These are phyloP conservation scores for Blastobotrys arbuscula DNA, from an alignment of 1,139 yeast genomes.

Conservation along the genomic window DNA sequence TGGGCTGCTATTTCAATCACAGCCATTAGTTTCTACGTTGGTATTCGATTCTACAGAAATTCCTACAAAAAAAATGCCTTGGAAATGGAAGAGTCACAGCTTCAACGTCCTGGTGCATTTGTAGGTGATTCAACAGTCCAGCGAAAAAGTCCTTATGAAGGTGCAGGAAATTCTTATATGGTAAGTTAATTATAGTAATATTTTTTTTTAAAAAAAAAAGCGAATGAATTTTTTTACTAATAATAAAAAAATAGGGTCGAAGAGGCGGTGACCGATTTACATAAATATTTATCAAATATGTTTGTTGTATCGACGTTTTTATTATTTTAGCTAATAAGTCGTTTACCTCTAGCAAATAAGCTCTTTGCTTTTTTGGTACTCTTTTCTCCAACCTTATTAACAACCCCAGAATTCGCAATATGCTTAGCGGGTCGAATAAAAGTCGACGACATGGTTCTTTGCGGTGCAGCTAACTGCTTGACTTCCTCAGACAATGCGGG, in stretches of 20 bases:
- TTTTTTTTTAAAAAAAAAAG: background rate
- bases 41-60: constrained; percentile 12
- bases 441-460: constrained; percentile 24
- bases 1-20: constrained; percentile 29
- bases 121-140: constrained; percentile 31
- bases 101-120: constrained; percentile 33
- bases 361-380: constrained; percentile 33
- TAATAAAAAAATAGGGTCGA: constrained; percentile 19
- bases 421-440: constrained; percentile 25
- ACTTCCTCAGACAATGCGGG: constrained; percentile 26
- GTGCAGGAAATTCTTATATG: constrained; percentile 35
- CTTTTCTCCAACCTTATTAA: constrained; percentile 34
- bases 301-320: too few relatives aligned
- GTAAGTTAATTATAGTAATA: constrained; percentile 18
- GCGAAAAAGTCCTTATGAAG: constrained; percentile 35
- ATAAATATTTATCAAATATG: too few relatives aligned
- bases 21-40: constrained; percentile 22
- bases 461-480: constrained; percentile 22
- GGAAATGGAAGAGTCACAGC: constrained; percentile 21
- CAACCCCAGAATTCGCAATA: constrained; percentile 18
- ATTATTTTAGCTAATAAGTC: constrained; percentile 24
- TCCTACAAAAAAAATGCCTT: constrained; percentile 9
- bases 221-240: background rate
- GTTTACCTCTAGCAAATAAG: constrained; percentile 33
- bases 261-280: constrained; percentile 24